Conservation (phyloP, 208 protist species). For the Spongospora subterranea region DNA sequence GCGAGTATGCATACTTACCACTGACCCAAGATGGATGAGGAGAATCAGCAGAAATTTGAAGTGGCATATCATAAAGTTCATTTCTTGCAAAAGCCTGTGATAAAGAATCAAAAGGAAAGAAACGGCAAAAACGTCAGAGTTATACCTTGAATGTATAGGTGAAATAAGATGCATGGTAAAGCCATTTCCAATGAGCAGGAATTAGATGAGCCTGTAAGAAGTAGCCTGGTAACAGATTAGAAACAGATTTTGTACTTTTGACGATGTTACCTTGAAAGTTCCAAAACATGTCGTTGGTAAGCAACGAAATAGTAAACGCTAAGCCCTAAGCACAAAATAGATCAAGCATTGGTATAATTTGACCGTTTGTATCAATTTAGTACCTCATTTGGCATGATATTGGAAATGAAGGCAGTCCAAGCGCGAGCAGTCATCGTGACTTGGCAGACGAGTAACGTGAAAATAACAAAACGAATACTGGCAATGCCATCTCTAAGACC, state of each 20-base stretch:
- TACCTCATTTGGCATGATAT: slow-evolving; percentile 29
- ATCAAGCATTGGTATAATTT: background rate
- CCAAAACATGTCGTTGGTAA: background rate
- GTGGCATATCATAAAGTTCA: background rate
- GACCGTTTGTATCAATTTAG: background rate
- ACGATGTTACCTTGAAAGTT: background rate
- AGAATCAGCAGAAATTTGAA: background rate
- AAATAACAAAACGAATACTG: background rate
- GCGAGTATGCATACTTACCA: background rate
- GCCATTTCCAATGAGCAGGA: background rate
- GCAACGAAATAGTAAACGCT: background rate
- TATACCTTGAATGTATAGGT: background rate
- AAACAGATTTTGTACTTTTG: background rate
- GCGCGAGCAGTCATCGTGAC: background rate
- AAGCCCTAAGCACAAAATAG: background rate
- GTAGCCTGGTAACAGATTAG: background rate
- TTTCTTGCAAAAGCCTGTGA: slow-evolving; percentile 19
- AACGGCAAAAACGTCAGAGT: background rate
- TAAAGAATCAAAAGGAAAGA: background rate
- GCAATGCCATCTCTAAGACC: background rate
- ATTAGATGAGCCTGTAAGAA: background rate
- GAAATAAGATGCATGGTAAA: background rate
- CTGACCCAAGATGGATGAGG: background rate
- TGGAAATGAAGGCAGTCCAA: background rate
- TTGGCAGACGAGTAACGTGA: background rate